Evolutionary conservation across 169 alveolate species (phyloP), one percentile per base, ranked within the genome.

Genomic region (Eimeria maxima): DNA sequence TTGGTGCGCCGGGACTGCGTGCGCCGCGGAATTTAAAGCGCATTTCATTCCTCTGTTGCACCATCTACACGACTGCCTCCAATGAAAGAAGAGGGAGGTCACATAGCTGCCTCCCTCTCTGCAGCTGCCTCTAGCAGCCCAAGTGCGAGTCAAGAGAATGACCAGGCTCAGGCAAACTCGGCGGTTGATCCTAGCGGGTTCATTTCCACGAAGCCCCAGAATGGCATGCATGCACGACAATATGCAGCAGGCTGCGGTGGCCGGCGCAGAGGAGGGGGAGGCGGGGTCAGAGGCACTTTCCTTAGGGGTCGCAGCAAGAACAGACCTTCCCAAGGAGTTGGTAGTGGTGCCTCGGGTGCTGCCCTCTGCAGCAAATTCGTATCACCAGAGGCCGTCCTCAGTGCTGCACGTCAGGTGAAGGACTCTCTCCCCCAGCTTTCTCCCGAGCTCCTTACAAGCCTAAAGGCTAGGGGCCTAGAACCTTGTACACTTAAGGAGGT

Each of bases 401-500:
- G 50, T 22, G 80, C 76, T 22, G 93, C 93, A 63, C 81, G 93
- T 20, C 44, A 60, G 44, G 81, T 86, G 29, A 86, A 86, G 11
- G 93, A 86, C 69, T 38, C 42, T 38, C 93, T 86, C 29, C 93
- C 93, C 18, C 65, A 86, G 47, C 93, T 92, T 27, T 76, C 96
- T 10, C 69, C 63, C n/a, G 96, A 92, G 81, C 55, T 93, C 24
- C 60, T 53, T 3, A 50, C 71, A 45, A 42, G 69, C 76, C 88
- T 93, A 24, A 60, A 50, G 55, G 89, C 81, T 4, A 42, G 96
- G 71, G 97, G 97, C 16, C 86, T 95, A 27, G 74, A 53, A 33
- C 97, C 97, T 47, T 57, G 88, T 38, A 76, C 97, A 20, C 94
- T 97, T 18, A 95, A 96, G 50, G 98, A 97, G 60, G 98, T 97